A percentile compares a stretch with the other conserved stretches of the same genome.
phyloP scores from a whole-genome alignment of 2,329 filamentous ascomycete species.

The Colletotrichum sp. region DNA sequence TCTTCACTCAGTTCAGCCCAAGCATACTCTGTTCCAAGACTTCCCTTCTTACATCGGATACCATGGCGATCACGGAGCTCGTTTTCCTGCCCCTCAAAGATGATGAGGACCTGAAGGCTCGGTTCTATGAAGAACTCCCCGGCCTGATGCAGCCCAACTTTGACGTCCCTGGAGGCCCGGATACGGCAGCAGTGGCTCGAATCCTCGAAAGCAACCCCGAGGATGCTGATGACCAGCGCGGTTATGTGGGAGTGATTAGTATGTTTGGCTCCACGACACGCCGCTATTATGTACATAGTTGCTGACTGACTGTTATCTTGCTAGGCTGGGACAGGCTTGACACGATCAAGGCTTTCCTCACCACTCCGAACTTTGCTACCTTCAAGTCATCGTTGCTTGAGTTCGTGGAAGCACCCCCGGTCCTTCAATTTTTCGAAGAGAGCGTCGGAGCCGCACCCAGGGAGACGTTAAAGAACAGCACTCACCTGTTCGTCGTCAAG shows the following conservation, averaged over 20 bases:
- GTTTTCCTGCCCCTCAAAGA: neutral
- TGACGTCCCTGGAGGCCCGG: neutral
- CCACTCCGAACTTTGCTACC: neutral
- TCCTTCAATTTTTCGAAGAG: neutral
- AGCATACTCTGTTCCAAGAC: neutral
- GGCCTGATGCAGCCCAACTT: neutral
- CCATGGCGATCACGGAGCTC: constrained; percentile 1
- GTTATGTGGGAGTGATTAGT: neutral
- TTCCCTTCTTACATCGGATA: neutral
- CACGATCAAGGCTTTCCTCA: neutral
- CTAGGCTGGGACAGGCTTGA: constrained; percentile 1
- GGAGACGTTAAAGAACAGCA: neutral
- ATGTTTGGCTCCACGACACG: neutral
- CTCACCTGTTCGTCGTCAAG: constrained; percentile 7
- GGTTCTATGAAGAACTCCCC: neutral
- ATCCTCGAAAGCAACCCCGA: neutral
- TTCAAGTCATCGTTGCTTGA: neutral
- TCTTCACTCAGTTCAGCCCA: neutral
- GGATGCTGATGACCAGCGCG: neutral
- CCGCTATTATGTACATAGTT: neutral
- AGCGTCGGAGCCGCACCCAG: neutral
- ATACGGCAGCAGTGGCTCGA: neutral
- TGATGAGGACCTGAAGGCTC: neutral
- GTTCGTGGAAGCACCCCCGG: neutral
- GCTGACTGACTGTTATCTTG: neutral